These are phyloP conservation scores for Pistacia atlantica DNA, from an alignment of 345 rosid genomes.

Conservation along the genomic window DNA sequence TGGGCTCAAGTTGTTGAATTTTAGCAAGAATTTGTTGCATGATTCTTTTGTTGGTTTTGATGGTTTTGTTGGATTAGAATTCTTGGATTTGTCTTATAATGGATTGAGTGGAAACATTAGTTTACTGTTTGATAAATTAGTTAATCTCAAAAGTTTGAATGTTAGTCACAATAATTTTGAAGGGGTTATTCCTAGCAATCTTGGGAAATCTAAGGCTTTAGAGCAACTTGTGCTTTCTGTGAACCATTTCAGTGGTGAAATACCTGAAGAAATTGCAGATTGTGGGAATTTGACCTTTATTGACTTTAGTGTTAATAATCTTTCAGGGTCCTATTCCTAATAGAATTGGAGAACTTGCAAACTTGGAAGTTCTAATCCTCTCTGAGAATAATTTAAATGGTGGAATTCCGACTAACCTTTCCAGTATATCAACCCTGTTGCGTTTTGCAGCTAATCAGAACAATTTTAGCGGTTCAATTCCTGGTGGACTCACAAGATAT, in stretches of 20 bases:
- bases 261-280: conserved; percentile 45
- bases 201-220: conserved; percentile 37
- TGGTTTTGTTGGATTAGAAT: conserved; percentile 50
- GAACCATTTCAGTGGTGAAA: conserved; percentile 40
- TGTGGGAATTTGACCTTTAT: conserved; percentile 40
- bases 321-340: conserved; percentile 52
- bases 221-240: conserved; percentile 52
- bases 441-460: conserved; percentile 74
- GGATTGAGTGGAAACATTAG: conserved; percentile 27
- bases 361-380: conserved; percentile 47
- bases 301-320: conserved; percentile 56
- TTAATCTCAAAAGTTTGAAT: conserved; percentile 46
- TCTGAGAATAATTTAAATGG: conserved; percentile 53
- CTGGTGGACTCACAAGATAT: conserved; percentile 47
- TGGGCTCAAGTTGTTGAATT: conserved; percentile 52
- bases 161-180: conserved; percentile 40
- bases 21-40: conserved; percentile 46
- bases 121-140: conserved; percentile 49
- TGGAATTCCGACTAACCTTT: conserved; percentile 44
- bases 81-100: conserved; percentile 68
- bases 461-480: conserved; percentile 46
- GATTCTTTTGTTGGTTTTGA: conserved; percentile 51
- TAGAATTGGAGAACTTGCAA: conserved; percentile 50
- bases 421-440: conserved; percentile 39
- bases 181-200: conserved; percentile 49